These are phyloP conservation scores for Oryza officinalis DNA, from an alignment of 176 grass and related monocot genomes.

Conservation along the genomic window DNA sequence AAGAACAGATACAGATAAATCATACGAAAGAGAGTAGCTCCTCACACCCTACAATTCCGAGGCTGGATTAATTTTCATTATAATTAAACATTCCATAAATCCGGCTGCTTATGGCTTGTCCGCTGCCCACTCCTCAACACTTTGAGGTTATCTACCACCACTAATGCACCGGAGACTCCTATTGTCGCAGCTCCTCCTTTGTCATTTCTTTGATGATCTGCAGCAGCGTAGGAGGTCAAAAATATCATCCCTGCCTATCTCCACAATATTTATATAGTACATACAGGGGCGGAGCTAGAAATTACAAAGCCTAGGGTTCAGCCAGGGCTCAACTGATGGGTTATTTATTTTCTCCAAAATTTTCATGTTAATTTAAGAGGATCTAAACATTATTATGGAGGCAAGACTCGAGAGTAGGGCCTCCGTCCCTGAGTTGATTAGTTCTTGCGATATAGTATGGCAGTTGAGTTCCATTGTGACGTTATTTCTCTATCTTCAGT, in stretches of 20 bases:
- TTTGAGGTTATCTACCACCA: neutral
- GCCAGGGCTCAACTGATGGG: too few relatives aligned
- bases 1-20: neutral
- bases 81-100: too few relatives aligned
- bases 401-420: too few relatives aligned
- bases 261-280: slow-evolving; percentile 3
- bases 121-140: neutral
- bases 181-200: too few relatives aligned
- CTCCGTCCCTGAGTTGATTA: neutral
- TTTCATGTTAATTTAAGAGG: too few relatives aligned
- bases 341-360: too few relatives aligned
- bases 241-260: neutral
- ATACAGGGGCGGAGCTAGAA: neutral
- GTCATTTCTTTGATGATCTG: neutral
- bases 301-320: too few relatives aligned
- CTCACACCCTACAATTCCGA: neutral
- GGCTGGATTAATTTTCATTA: too few relatives aligned
- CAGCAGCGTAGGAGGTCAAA: neutral
- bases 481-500: neutral
- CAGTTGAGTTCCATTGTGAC: neutral
- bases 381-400: too few relatives aligned
- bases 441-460: neutral
- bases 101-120: neutral
- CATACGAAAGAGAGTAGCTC: neutral
- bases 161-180: too few relatives aligned